Base-by-base conservation (phyloP, 345 rosid species). In the Heritiera littoralis region DNA sequence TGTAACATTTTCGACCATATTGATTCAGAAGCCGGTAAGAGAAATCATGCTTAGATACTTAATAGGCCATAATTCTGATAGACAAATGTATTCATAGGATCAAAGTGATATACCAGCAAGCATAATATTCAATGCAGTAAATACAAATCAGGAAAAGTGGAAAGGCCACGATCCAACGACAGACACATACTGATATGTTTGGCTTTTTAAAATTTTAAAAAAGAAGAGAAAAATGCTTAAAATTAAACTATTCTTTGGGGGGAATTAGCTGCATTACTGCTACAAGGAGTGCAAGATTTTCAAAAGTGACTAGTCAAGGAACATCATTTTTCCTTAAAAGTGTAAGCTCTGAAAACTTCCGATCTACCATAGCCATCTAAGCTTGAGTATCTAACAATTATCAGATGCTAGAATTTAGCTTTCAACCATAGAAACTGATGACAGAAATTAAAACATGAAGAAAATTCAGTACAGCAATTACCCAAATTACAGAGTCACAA, bases 1-100 rank as follows among this genome's bases (percentile, higher is more conserved):
- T n/a, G 49, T 38, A 43, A 77, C 51, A 64, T 60, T 74, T 35
- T 74, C 75, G 45, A 68, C 64, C 71, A 48, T 48, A 66, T 28
- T 70, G 56, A 56, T 45, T 48, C 40, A 63, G 28, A 32, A 46
- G 20, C 69, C 9, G 8, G 40, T 7, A 52, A 43, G 45, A 18
- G 40, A 49, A 54, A 52, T 75, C 54, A 30, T 28, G 45, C 75
- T 60, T 66, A 78, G 51, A 30, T 71, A 64, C 61, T 14, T 79
- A 41, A 68, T 45, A 32, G 61, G 61, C 71, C 54, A 43, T 48
- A 78, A 66, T 48, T 55, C 18, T 18, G 58, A 60, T 71, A 13
- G 40, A 60, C 38, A 71, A 6, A 40, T 40, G 51, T 49, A 11
- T 38, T 23, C 18, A 9, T 23, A 45, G 30, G n/a, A 60, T 56